These are phyloP conservation scores for Ceratocystis lukuohia DNA, from an alignment of 2,329 filamentous ascomycete genomes.

Conservation along the genomic window DNA sequence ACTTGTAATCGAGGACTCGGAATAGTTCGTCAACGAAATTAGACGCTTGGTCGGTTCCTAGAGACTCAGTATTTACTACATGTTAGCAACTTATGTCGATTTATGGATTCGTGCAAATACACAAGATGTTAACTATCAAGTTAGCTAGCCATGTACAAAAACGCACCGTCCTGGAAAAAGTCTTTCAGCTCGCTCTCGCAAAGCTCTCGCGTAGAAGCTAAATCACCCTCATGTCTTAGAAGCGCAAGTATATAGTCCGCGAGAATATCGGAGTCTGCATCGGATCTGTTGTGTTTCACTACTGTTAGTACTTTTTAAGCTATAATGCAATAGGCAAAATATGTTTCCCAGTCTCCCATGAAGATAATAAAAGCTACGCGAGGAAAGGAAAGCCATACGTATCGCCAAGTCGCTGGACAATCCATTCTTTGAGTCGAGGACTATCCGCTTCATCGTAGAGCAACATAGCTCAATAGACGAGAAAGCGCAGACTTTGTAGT, in stretches of 20 bases:
- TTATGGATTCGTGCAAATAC: background rate
- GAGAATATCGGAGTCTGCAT: slow-evolving; percentile 68
- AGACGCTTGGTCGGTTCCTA: slow-evolving; percentile 8
- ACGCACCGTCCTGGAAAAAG: slow-evolving; percentile 52
- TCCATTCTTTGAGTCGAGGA: slow-evolving; percentile 58
- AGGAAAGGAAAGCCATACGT: slow-evolving; percentile 39
- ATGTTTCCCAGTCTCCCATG: background rate
- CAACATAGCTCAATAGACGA: slow-evolving; percentile 30
- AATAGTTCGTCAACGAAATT: slow-evolving; percentile 44
- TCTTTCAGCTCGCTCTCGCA: slow-evolving; percentile 62
- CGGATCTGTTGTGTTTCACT: slow-evolving; percentile 39
- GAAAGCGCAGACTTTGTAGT: slow-evolving; percentile 19
- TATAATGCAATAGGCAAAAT: background rate
- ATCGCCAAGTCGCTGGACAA: slow-evolving; percentile 62
- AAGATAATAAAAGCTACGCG: background rate
- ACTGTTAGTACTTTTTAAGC: slow-evolving; percentile 14
- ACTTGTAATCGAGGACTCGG: slow-evolving; percentile 41
- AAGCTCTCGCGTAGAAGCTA: slow-evolving; percentile 49
- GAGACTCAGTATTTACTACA: too few relatives aligned
- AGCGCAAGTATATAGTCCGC: slow-evolving; percentile 76
- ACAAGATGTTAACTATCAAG: slow-evolving; percentile 30
- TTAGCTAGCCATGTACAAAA: background rate
- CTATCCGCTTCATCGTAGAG: slow-evolving; percentile 50
- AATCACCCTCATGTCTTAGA: slow-evolving; percentile 47
- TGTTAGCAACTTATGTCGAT: slow-evolving; percentile 17